These are phyloP conservation scores for Colletotrichum simmondsii DNA, from an alignment of 2,329 filamentous ascomycete species.

Conservation along the genomic window DNA sequence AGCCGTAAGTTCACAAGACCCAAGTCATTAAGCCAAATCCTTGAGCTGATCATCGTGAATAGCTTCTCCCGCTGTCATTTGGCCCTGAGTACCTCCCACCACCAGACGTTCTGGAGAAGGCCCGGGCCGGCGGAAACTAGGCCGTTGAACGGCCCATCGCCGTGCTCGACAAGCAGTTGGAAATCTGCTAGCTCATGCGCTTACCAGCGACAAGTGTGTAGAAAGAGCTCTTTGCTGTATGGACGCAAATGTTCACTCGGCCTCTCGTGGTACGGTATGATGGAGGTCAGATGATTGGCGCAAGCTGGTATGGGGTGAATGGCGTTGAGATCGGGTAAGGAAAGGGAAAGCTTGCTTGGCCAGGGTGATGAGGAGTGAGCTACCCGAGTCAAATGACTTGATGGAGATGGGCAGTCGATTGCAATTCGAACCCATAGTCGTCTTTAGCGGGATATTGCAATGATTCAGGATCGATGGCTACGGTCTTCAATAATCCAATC, in stretches of 20 bases:
- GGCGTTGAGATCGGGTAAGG: background rate
- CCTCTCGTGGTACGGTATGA: background rate
- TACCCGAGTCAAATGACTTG: background rate
- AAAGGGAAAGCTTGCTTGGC: background rate
- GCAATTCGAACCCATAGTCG: background rate
- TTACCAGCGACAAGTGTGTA: background rate
- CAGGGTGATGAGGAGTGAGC: background rate
- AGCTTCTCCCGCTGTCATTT: conserved; percentile 77
- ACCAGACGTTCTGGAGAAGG: conserved; percentile 40
- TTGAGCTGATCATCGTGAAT: background rate
- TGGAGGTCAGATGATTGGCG: background rate
- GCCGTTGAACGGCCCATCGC: background rate
- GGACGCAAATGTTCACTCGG: background rate
- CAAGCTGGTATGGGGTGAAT: background rate
- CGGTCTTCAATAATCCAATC: background rate
- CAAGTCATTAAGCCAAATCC: background rate
- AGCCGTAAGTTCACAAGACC: conserved; percentile 58
- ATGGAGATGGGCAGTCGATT: background rate
- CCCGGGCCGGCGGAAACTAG: conserved; percentile 2
- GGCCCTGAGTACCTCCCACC: conserved; percentile 69
- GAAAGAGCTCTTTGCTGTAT: background rate
- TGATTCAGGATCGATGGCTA: background rate
- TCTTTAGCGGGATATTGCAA: background rate
- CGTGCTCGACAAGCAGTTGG: too few relatives aligned
- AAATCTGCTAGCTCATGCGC: background rate